Percentiles rank a stretch among this genome's conserved stretches.
These are phyloP conservation scores for Astrothelium macrocarpum DNA, from an alignment of 495 filamentous ascomycete genomes.

Conservation along the genomic window DNA sequence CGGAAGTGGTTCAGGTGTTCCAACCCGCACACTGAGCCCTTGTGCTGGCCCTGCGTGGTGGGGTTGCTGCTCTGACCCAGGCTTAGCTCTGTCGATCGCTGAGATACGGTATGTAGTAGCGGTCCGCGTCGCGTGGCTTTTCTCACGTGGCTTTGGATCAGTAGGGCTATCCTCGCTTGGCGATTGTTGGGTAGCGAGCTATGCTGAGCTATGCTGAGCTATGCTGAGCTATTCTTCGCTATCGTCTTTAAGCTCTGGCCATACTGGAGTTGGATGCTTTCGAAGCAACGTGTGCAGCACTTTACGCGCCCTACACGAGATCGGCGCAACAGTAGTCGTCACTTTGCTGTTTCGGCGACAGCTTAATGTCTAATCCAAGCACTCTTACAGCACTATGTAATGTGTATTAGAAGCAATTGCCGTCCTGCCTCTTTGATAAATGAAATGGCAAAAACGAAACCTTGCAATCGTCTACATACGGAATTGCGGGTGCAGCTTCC, in stretches of 20 bases:
- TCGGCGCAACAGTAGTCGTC: not conserved
- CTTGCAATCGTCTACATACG: not conserved
- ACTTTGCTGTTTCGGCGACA: not conserved
- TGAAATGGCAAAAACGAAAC: not conserved
- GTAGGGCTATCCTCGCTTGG: not conserved
- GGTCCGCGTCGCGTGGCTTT: slow-evolving; percentile 2
- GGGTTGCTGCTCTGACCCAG: not conserved
- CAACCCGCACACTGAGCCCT: not conserved
- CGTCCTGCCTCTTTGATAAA: not conserved
- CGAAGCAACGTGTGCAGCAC: not conserved
- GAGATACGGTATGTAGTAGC: slow-evolving; percentile 1
- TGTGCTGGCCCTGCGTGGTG: not conserved
- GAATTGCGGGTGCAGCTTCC: not conserved
- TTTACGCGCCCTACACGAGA: not conserved
- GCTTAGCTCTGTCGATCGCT: slow-evolving; percentile 2
- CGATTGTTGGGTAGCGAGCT: not conserved
- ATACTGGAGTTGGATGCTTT: not conserved
- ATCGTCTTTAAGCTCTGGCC: not conserved
- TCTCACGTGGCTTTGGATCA: not conserved
- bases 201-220: not conserved
- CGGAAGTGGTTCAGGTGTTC: not conserved
- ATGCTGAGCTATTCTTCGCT: not conserved
- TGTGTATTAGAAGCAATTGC: not conserved
- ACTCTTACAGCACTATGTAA: not conserved
- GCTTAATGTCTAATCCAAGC: not conserved